Percentiles rank a stretch among this genome's conserved stretches.
Evolutionary conservation across 768 basidiomycete genomes (phyloP).

Genomic region (Xerocomellus chrysenteron): DNA sequence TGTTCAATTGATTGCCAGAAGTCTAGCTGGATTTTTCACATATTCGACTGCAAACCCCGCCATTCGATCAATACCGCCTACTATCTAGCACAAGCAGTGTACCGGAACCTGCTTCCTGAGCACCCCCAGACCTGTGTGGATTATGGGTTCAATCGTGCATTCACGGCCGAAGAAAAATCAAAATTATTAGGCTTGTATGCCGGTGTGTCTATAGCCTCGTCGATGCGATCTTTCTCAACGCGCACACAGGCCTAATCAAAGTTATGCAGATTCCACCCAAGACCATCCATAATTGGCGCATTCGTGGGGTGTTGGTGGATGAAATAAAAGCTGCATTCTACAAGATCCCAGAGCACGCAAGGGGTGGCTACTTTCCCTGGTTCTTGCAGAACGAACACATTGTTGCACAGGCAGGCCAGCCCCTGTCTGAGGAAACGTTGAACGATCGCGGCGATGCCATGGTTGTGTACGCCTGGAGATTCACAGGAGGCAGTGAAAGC

Average conservation of each 20-base stretch:
- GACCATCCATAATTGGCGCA: background rate
- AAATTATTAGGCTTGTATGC: background rate
- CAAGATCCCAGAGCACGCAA: background rate
- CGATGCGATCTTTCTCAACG: background rate
- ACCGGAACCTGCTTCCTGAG: background rate
- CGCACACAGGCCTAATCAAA: background rate
- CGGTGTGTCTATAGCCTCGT: background rate
- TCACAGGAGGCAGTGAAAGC: background rate
- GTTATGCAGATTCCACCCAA: background rate
- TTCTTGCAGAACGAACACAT: conserved; percentile 5
- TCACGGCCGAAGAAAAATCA: background rate
- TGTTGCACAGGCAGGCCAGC: background rate
- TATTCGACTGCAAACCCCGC: conserved; percentile 7
- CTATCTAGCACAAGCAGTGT: background rate
- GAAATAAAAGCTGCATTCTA: background rate
- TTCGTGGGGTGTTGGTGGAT: conserved; percentile 1
- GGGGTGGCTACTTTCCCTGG: conserved; percentile 1
- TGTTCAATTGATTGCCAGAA: conserved; percentile 1
- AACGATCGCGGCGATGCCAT: background rate
- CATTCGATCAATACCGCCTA: conserved; percentile 3
- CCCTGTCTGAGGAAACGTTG: background rate
- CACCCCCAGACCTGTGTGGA: background rate
- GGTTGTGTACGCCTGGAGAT: background rate
- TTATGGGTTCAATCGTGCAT: conserved; percentile 1
- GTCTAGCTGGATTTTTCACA: background rate